These are phyloP conservation scores for Poa annua DNA, from an alignment of 176 grass and related monocot genomes.

Conservation along the genomic window DNA sequence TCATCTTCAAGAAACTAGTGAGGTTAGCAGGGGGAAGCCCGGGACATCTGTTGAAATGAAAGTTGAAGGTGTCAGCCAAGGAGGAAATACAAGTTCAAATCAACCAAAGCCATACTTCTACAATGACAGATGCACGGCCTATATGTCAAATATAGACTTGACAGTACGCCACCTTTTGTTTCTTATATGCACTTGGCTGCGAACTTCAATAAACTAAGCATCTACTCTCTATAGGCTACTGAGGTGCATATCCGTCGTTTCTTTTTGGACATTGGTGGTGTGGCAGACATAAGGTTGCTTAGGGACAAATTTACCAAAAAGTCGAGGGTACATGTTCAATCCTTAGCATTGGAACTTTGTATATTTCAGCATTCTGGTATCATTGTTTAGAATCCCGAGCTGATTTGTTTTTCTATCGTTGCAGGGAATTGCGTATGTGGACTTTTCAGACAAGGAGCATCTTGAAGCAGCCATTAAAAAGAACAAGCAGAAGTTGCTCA, in stretches of 20 bases:
- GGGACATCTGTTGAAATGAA: constrained; percentile 32
- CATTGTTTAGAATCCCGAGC: background rate
- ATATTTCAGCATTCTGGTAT: constrained; percentile 31
- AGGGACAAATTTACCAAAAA: constrained; percentile 76
- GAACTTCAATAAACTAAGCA: constrained; percentile 36
- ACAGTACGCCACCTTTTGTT: constrained; percentile 32
- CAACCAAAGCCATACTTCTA: constrained; percentile 63
- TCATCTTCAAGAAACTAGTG: constrained; percentile 44
- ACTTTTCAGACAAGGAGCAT: constrained; percentile 85
- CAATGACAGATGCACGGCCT: constrained; percentile 79
- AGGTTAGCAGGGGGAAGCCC: constrained; percentile 35
- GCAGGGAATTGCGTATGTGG: constrained; percentile 94
- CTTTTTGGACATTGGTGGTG: constrained; percentile 78
- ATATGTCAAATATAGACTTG: constrained; percentile 82
- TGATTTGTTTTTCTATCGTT: constrained; percentile 33
- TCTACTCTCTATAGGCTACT: constrained; percentile 62
- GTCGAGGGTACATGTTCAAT: constrained; percentile 66
- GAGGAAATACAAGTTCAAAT: constrained; percentile 44
- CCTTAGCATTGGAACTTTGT: background rate
- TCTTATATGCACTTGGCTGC: constrained; percentile 32
- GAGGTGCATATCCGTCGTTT: constrained; percentile 71
- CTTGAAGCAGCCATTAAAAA: constrained; percentile 84
- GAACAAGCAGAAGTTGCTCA: constrained; percentile 75
- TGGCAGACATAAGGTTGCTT: constrained; percentile 77
- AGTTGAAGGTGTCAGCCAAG: constrained; percentile 1